phyloP scores from a whole-genome alignment of 2,329 filamentous ascomycete species.

The Trichoderma aggressivum region DNA sequence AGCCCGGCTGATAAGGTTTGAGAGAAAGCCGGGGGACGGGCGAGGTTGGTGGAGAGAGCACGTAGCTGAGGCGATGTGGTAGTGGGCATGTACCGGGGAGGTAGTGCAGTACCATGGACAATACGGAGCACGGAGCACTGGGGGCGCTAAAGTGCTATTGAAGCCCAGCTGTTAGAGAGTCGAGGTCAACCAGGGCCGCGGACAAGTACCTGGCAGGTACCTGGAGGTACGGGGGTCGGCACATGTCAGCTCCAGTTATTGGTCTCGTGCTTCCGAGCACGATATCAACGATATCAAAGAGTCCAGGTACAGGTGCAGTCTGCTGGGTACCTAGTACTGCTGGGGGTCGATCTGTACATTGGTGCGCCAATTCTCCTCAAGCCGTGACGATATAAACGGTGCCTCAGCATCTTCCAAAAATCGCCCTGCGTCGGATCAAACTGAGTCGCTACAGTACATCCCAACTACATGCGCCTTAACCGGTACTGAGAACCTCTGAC shows the following conservation, averaged over 20 bases:
- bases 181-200: neutral
- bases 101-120: neutral
- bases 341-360: neutral
- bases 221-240: neutral
- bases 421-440: neutral
- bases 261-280: neutral
- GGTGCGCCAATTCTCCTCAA: neutral
- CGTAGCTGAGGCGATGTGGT: neutral
- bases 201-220: neutral
- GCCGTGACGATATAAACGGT: neutral
- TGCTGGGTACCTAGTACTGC: neutral
- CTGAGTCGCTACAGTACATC: neutral
- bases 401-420: neutral
- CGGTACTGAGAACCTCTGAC: neutral
- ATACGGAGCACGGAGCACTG: neutral
- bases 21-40: conserved; percentile 1
- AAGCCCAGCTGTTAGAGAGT: neutral
- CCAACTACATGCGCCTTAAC: neutral
- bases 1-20: conserved; percentile 11
- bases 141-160: neutral
- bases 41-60: conserved; percentile 10
- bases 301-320: neutral
- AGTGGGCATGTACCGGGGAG: neutral
- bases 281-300: neutral
- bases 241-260: conserved; percentile 2